A percentile compares a stretch with the other conserved stretches of the same genome.
phyloP scores from a whole-genome alignment of 106 monocot species.

The Amphibolis antarctica region DNA sequence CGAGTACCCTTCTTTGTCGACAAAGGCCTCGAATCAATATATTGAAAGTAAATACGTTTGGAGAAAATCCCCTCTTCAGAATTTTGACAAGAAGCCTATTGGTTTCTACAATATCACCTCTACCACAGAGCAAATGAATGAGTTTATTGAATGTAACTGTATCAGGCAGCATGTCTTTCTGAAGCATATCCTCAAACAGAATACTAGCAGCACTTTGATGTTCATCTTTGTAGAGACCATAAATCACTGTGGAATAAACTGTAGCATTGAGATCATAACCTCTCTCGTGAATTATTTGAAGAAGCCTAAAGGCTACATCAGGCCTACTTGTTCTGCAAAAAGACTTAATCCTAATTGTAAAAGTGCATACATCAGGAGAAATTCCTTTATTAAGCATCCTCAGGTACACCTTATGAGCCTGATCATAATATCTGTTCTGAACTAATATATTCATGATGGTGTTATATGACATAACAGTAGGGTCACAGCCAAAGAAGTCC shows the following conservation, averaged over 20 bases:
- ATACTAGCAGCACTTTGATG: slow-evolving; percentile 27
- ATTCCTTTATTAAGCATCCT: slow-evolving; percentile 63
- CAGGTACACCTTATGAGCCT: slow-evolving; percentile 87
- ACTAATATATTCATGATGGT: slow-evolving; percentile 80
- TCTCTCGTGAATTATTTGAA: slow-evolving; percentile 52
- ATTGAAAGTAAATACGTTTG: slow-evolving; percentile 69
- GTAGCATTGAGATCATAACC: slow-evolving; percentile 45
- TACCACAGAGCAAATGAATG: slow-evolving; percentile 57
- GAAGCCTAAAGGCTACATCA: slow-evolving; percentile 58
- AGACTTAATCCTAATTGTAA: slow-evolving; percentile 68
- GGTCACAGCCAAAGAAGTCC: slow-evolving; percentile 70
- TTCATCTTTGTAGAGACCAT: slow-evolving; percentile 45
- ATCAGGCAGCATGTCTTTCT: slow-evolving; percentile 32
- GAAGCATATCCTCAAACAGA: slow-evolving; percentile 82
- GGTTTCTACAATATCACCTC: slow-evolving; percentile 44
- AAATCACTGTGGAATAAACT: slow-evolving; percentile 42
- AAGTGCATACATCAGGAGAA: slow-evolving; percentile 57
- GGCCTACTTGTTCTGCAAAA: slow-evolving; percentile 73
- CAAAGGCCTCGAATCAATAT: slow-evolving; percentile 78
- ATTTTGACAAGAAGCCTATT: slow-evolving; percentile 53
- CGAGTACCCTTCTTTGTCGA: slow-evolving; percentile 30
- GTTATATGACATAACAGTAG: slow-evolving; percentile 64
- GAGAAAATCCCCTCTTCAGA: slow-evolving; percentile 43
- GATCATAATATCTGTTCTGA: slow-evolving; percentile 51
- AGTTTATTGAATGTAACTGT: slow-evolving; percentile 71